Base-by-base conservation (phyloP, 495 filamentous ascomycete genomes). In the Penicillium paradoxum region DNA sequence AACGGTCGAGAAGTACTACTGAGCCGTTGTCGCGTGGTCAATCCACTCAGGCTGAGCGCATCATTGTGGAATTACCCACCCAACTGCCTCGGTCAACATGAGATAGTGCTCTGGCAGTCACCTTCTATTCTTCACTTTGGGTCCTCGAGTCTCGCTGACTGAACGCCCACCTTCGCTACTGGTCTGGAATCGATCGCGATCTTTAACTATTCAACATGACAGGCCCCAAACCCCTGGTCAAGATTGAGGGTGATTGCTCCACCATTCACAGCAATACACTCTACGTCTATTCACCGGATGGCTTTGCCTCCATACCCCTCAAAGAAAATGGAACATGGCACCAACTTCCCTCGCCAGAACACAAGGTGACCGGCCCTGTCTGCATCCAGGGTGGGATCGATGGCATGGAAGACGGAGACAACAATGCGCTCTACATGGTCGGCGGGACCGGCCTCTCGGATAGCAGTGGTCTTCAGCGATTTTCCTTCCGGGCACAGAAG, bases 381-480 rank as follows among this genome's bases (percentile, higher is more conserved):
- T 98, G 93, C 69, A 86, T 97, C 10, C 82, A 80, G 27, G 85
- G 74, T 25, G 67, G 65, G 22, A 59, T 85, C 14, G 70, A 79
- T 45, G 76, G 76, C 6, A 68, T 18, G 2, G 29, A 45, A 33
- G 22, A 49, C 21, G 45, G 75, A 22, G 72, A 80, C 15, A 69
- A 83, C 30, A 72, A 83, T 55, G 84, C 81, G 7, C 77, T 98
- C 11, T 97, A 89, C 57, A 79, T 98, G 51, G 83, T 98, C 39
- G 93, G 93, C 38, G 93, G 93, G 30, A 69, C 75, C 37, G 67
- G 72, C 19, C 79, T 77, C 41, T 71, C 71, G 10, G 63, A 70
- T 17, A 95, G 90, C 60, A 65, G 79, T 25, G 93, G 93, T n/a
- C 65, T 98, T 22, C 91, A 96, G 62, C 81, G 86, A 54, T 98